Evolutionary conservation across 1,139 yeast species (phyloP).

Genomic region (Yamadazyma pseudoaaseri): DNA sequence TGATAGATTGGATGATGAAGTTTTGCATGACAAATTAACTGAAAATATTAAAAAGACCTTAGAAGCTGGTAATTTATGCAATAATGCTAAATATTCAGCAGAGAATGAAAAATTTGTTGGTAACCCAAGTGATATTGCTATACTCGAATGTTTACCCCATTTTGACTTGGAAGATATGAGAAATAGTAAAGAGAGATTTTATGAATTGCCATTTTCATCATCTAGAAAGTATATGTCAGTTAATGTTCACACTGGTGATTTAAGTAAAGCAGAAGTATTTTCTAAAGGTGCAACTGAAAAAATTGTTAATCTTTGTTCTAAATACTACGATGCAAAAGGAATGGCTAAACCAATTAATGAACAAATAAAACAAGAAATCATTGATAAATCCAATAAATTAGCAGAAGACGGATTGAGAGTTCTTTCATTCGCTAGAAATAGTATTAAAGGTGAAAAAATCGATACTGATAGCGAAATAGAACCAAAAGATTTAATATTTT

Average conservation of each 20-base stretch:
- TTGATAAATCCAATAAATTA: constrained; percentile 56
- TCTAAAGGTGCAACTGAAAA: constrained; percentile 91
- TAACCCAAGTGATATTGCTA: constrained; percentile 91
- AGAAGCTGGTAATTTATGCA: constrained; percentile 75
- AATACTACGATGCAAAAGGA: constrained; percentile 60
- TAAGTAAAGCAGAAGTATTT: constrained; percentile 53
- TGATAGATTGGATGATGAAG: constrained; percentile 41
- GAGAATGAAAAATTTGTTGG: constrained; percentile 78
- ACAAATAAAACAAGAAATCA: constrained; percentile 43
- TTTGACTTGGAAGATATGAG: constrained; percentile 75
- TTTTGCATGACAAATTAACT: constrained; percentile 46
- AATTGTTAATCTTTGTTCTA: constrained; percentile 60
- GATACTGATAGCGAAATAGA: constrained; percentile 22
- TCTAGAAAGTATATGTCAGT: constrained; percentile 89
- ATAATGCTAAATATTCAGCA: constrained; percentile 68
- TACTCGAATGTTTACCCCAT: constrained; percentile 68
- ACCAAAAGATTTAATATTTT: constrained; percentile 64
- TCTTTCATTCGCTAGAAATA: constrained; percentile 69
- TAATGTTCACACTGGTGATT: constrained; percentile 57
- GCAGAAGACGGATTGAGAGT: constrained; percentile 88
- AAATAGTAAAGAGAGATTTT: constrained; percentile 52
- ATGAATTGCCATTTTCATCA: constrained; percentile 85
- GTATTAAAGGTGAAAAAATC: constrained; percentile 22
- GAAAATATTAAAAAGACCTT: constrained; percentile 54
- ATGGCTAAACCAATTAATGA: constrained; percentile 52